Evolutionary conservation across 2,329 filamentous ascomycete species (phyloP), one percentile per base, ranked within the genome.

Genomic region (Nemania diffusa): DNA sequence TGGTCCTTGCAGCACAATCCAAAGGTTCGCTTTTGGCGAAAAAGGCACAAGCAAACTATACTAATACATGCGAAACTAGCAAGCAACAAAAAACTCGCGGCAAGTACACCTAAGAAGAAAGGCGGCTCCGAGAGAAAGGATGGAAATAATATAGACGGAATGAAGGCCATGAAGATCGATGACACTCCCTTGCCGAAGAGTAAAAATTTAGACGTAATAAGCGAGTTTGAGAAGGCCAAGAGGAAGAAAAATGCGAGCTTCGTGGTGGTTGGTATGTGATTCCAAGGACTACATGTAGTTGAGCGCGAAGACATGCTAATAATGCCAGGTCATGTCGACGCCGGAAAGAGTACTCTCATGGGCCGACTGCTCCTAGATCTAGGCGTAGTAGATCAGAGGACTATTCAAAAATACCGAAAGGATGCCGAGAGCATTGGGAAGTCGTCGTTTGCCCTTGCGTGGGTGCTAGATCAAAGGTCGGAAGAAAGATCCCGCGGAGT

Each of bases 281-380:
- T 29, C 32, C 34, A 40, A 57, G 5, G 1, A 40, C 15, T 6
- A 26, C 34, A 11, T 32, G 22, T 2, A 26, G 37, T 15, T 20
- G 29, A 57, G 20, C 9, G 15, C 7, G 13, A 46, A 46, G 5
- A 26, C 27, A 65, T 60, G 27, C 55, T 70, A 61, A 75, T 51
- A 27, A 60, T 26, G 57, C 24, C 77, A 93, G 94, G 96, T 15
- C 96, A 99, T 78, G 96, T 99, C 62, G 96, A 99, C 79, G 95
- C 97, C 59, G 96, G 96, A 59, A 99, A 99, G 80, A 97, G 94
- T 78, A 99, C 96, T 5, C 85, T 99, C 42, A 98, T 99, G 95
- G 96, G 95, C 0, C 90, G 96, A n/a, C 80, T 99, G 29, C 83
- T 99, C 5, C 90, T 95, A 48, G 96, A 99, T 73, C 86, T 97